Evolutionary conservation across 176 grass and related monocot species (phyloP), one percentile per base, ranked within the genome.

Genomic region (Miscanthus lutarioriparius): DNA sequence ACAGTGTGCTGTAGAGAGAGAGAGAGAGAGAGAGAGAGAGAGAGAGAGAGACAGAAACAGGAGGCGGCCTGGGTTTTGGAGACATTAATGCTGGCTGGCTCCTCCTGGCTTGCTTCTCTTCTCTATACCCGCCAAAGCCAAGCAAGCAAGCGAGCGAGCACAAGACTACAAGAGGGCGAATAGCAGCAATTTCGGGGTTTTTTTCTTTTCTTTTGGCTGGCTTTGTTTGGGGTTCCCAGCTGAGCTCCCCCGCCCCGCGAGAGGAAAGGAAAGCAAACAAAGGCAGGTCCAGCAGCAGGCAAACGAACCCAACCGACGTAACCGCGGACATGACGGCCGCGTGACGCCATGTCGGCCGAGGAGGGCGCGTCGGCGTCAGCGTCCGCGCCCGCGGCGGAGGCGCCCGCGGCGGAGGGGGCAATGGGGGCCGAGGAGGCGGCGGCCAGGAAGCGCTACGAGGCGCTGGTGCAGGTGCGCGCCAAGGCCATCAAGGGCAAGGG

Each of bases 401-500:
- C 33, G 20, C 10, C 63, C 10, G 44, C 44, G 47, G 1, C 8
- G 15, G 15, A 33, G 0, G 71, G 32, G 0, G 69, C 80, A 84
- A 70, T 71, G 83, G 78, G 64, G 0, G 23, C 64, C 8, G 83
- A 89, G 77, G 88, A 85, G 78, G 77, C 83, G 8, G 86, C 80
- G 3, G 86, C 86, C 6, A 75, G 85, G 44, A 86, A 90, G 80
- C 82, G 93, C 1, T 89, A 89, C 83, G 93, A 93, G 8, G 61
- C 86, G 14, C 88, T 96, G 19, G 64, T 88, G 56, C 74, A 84
- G 76, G 93, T 96, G 41, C 91, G 91, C 8, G 78, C 93, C 54
- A 96, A 96, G 86, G 93, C 91, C 0, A 51, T 96, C 10, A 96
- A 92, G 76, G 93, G 93, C 11, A 96, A 93, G 82, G 93, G 91